phyloP scores from a whole-genome alignment of 2,329 filamentous ascomycete species.

The Ceratocystis eucalypticola region DNA sequence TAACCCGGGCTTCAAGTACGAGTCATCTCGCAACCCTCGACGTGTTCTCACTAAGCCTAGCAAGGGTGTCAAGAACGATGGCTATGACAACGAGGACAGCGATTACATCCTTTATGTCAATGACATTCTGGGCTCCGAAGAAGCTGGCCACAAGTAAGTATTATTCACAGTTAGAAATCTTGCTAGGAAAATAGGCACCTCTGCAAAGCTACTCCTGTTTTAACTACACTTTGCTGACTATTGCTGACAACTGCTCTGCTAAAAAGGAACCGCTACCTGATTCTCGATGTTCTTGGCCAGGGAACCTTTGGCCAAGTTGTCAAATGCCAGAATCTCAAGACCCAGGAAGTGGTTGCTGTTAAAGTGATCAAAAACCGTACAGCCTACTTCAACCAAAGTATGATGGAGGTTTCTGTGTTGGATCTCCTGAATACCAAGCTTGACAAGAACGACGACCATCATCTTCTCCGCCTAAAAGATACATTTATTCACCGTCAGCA shows the following conservation, averaged over 20 bases:
- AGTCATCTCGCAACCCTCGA: constrained; percentile 90
- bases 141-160: constrained; percentile 86
- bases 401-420: constrained; percentile 99
- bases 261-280: constrained; percentile 77
- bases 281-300: constrained; percentile 90
- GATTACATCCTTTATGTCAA: constrained; percentile 99
- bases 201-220: neutral
- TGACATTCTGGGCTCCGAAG: constrained; percentile 93
- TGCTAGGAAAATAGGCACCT: neutral
- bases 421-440: constrained; percentile 96
- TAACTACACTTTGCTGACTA: neutral
- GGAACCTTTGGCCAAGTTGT: constrained; percentile 98
- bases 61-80: constrained; percentile 97
- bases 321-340: constrained; percentile 97
- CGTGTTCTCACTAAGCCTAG: constrained; percentile 95
- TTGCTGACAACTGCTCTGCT: neutral
- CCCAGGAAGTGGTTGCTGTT: constrained; percentile 93
- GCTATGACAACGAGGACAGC: constrained; percentile 97
- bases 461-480: constrained; percentile 84
- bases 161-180: neutral
- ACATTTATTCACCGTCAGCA: constrained; percentile 98
- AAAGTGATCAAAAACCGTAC: constrained; percentile 99
- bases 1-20: constrained; percentile 96
- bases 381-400: constrained; percentile 98
- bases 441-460: constrained; percentile 98